Conservation (phyloP, 2,329 filamentous ascomycete genomes). For the Pseudohalonectria lignicola region DNA sequence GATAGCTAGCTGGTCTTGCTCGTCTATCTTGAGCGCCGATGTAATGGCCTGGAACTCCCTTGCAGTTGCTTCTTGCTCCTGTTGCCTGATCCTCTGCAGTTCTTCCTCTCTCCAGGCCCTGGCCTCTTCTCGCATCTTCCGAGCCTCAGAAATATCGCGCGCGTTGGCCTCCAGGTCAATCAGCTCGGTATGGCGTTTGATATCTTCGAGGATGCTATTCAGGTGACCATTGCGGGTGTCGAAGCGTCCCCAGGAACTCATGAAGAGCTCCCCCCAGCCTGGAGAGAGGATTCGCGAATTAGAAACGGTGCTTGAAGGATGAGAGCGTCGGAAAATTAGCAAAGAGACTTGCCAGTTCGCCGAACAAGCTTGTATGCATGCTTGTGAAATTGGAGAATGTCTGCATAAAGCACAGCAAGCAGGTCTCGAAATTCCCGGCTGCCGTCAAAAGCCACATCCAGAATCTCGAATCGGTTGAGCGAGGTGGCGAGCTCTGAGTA, state of each 20-base stretch:
- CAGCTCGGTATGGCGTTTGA: slow-evolving; percentile 17
- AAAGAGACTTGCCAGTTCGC: background rate
- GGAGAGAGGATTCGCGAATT: too few relatives aligned
- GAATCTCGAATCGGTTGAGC: slow-evolving; percentile 24
- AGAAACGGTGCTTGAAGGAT: background rate
- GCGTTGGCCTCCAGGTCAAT: slow-evolving; percentile 23
- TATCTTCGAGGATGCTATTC: slow-evolving; percentile 19
- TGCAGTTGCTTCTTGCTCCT: slow-evolving; percentile 12
- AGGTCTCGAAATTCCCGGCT: slow-evolving; percentile 25
- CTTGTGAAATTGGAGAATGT: slow-evolving; percentile 37
- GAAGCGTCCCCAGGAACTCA: slow-evolving; percentile 26
- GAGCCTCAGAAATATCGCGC: slow-evolving; percentile 13
- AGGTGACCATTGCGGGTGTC: slow-evolving; percentile 21
- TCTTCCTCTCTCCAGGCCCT: slow-evolving; percentile 13
- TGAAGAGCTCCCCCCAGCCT: slow-evolving; percentile 24
- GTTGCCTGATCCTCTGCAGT: slow-evolving; percentile 7
- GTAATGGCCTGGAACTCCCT: slow-evolving; percentile 14
- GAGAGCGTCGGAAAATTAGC: background rate
- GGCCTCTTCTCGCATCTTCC: slow-evolving; percentile 12
- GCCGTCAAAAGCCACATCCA: slow-evolving; percentile 16
- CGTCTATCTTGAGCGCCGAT: slow-evolving; percentile 18
- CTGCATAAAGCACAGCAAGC: slow-evolving; percentile 29
- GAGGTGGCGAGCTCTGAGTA: slow-evolving; percentile 26
- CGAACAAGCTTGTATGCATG: slow-evolving; percentile 31
- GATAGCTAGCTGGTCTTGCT: slow-evolving; percentile 17